A percentile compares a stretch with the other conserved stretches of the same genome.
Evolutionary conservation across 441 rosid species (phyloP).

Genomic region (Iberis amara): DNA sequence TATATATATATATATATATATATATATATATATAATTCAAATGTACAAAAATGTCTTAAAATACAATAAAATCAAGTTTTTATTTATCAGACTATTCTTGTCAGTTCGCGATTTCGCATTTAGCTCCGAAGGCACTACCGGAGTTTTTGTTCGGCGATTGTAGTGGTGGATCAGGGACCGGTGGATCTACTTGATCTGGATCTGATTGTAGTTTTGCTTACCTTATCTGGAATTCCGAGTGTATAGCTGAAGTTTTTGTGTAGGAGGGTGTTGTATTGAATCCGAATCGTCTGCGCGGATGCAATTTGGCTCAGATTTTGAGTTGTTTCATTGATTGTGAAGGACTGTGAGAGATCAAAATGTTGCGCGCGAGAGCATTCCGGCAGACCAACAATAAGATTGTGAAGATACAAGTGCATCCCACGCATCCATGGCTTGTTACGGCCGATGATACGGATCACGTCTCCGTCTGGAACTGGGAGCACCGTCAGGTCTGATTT

Average conservation of each 20-base stretch:
- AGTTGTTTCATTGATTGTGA: conserved; percentile 18
- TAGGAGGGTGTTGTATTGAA: background rate
- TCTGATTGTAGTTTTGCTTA: background rate
- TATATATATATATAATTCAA: no score
- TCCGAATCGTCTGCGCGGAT: conserved; percentile 19
- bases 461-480: conserved; percentile 97
- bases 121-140: conserved; percentile 5
- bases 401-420: conserved; percentile 87
- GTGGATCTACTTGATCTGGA: conserved; percentile 25
- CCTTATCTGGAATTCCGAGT: background rate
- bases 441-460: conserved; percentile 84
- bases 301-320: conserved; percentile 13
- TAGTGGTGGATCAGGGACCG: conserved; percentile 14
- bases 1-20: no score
- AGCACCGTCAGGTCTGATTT: conserved; percentile 63
- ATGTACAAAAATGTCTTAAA: no score
- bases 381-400: conserved; percentile 66
- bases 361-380: conserved; percentile 81
- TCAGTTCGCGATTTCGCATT: no score
- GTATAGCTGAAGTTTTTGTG: conserved; percentile 2
- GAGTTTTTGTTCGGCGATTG: conserved; percentile 12
- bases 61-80: no score
- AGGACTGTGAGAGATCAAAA: conserved; percentile 14
- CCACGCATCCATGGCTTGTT: conserved; percentile 95
- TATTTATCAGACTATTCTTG: no score